Evolutionary conservation across 768 basidiomycete species (phyloP), one percentile per base, ranked within the genome.

Genomic region (Psilocybe azurescens): DNA sequence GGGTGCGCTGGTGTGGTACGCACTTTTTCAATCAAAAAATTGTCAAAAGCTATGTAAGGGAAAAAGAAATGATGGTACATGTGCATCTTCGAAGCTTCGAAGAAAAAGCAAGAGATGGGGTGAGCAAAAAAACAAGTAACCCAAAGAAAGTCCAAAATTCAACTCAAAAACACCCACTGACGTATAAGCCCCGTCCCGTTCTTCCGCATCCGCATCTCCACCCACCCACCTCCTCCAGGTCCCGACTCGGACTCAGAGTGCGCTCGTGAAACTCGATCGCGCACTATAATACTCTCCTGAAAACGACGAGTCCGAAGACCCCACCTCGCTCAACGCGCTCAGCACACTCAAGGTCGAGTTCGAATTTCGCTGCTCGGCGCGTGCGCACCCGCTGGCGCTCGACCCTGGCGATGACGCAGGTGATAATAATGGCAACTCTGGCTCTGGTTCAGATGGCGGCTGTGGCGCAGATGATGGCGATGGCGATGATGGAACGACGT

Each of bases 231-330:
- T 14, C 24, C 24, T 24, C 24, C 24, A 2, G 24, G 24, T 24
- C 24, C 24, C 24, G 24, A 24, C 24, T 24, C 24, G 24, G 24
- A 24, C 24, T 24, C 24, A 24, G 24, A 24, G 24, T 24, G 24
- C 41, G 14, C 41, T 44, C 30, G 30, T 33, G 53, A 72, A 72
- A 41, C 72, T 72, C 32, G 72, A 72, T 24, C 72, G 63, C 29
- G 72, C 72, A 49, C 67, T 70, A 65, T 72, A 69, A 52, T 69
- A 72, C 24, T 61, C 59, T 3, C 62, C 70, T 7, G 68, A 70
- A 46, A 18, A 66, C 28, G 60, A 48, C 30, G 72, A 72, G 24
- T 68, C 68, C 3, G 32, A 53, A 18, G 69, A 69, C 3, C 46
- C 51, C 20, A 62, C 58, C 3, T 51, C 62, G 13, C 52, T 57